Evolutionary conservation across 169 alveolate genomes (phyloP), one percentile per base, ranked within the genome.

Genomic region (Plasmodium cynomolgi): DNA sequence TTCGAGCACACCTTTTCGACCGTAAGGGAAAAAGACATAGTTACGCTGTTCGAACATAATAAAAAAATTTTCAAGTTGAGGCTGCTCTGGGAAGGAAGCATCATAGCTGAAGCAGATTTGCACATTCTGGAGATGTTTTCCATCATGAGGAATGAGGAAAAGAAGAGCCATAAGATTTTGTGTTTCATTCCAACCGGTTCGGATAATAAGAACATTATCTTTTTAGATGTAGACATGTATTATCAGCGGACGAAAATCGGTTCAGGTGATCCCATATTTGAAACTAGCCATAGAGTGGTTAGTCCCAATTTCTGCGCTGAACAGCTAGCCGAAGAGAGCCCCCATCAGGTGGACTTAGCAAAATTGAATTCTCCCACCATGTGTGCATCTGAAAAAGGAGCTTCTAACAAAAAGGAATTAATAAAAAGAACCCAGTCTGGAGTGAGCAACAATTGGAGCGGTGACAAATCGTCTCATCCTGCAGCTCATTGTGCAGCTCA

Each of bases 51-150:
- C 73, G 91, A 90, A 68, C 71, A 90, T 17, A 90, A 90, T 39
- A 80, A 90, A 17, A 54, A 90, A 39, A 81, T 90, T 8, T 41
- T 90, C 72, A 90, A 90, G 4, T 62, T 90, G 39, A 68, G 58
- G 26, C 44, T 90, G 29, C 54, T 50, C 20, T 50, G 39, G 71
- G 83, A 81, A 26, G 50, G 73, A 6, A 90, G 56, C n/a, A 34
- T 17, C 33, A 81, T 90, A 62, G 90, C 94, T 15, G 94, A 90
- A 68, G 82, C 94, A 17, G 62, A 47, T 23, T 68, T 90, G 33
- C 94, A 90, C 73, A 81, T 90, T 39, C n/a, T 90, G 62, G 94
- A 90, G 54, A 62, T 90, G n/a, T 81, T 90, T 44, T 90, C 94
- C 2, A 44, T 90, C 11, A 68, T 90, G 29, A 80, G 54, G 15